These are phyloP conservation scores for Bjerkandera adusta DNA, from an alignment of 1,284 basidiomycete species.

Conservation along the genomic window DNA sequence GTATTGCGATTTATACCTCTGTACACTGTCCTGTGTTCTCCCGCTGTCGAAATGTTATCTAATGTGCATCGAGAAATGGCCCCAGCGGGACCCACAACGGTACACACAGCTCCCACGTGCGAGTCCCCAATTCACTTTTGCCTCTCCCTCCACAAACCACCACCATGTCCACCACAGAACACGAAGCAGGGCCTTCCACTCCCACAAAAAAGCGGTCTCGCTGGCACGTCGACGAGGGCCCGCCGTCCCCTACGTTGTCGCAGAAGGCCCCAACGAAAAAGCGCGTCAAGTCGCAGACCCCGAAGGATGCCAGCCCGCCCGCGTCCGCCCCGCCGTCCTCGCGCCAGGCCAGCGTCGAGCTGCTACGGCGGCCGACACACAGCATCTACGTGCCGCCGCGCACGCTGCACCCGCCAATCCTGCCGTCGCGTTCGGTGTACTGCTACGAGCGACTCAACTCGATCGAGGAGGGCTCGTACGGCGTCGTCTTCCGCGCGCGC, in stretches of 20 bases:
- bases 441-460: slow-evolving; percentile 94
- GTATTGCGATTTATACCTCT: no score
- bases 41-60: no score
- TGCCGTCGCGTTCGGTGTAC: slow-evolving; percentile 88
- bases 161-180: slow-evolving; percentile 14
- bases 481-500: slow-evolving; percentile 92
- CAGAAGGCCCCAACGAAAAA: slow-evolving; percentile 46
- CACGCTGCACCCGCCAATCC: slow-evolving; percentile 71
- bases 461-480: slow-evolving; percentile 99
- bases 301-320: slow-evolving; percentile 5
- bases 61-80: no score
- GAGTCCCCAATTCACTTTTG: no score
- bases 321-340: not conserved
- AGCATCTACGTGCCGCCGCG: slow-evolving; percentile 76
- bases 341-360: slow-evolving; percentile 15
- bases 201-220: slow-evolving; percentile 28
- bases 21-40: no score
- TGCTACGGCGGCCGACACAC: slow-evolving; percentile 35
- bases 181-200: slow-evolving; percentile 19
- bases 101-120: no score
- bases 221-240: slow-evolving; percentile 20
- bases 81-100: no score
- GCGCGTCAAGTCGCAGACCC: slow-evolving; percentile 35
- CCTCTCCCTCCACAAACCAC: no score
- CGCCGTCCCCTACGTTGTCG: slow-evolving; percentile 16